phyloP scores from a whole-genome alignment of 1,139 yeast species.

The Debaryomyces nepalensis region DNA sequence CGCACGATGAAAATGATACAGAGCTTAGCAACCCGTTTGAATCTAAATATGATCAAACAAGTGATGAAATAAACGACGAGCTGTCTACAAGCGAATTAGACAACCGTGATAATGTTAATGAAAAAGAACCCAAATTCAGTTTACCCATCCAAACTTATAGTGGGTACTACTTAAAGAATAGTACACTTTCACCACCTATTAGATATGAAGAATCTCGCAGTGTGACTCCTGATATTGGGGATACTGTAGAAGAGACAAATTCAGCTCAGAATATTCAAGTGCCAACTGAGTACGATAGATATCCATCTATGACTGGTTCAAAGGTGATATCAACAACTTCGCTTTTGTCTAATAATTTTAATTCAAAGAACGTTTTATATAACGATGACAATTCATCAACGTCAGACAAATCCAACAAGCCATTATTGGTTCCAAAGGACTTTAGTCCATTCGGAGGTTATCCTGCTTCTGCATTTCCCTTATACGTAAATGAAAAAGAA shows the following conservation, averaged over 20 bases:
- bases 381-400: background rate
- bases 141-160: too few species aligned
- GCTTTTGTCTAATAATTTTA: conserved; percentile 34
- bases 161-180: conserved; percentile 46
- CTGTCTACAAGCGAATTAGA: too few species aligned
- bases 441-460: conserved; percentile 92
- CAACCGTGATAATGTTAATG: too few species aligned
- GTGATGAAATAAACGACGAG: too few species aligned
- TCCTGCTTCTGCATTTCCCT: conserved; percentile 86
- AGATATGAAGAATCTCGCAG: conserved; percentile 31
- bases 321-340: conserved; percentile 53
- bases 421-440: conserved; percentile 30
- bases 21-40: conserved; percentile 25
- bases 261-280: conserved; percentile 29
- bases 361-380: conserved; percentile 11
- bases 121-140: too few species aligned
- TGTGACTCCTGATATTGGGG: conserved; percentile 34
- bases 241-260: background rate
- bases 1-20: conserved; percentile 22
- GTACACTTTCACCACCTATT: conserved; percentile 46
- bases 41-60: too few species aligned
- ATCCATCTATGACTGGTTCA: conserved; percentile 57
- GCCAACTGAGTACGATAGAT: conserved; percentile 62
- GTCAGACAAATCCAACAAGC: conserved; percentile 24
- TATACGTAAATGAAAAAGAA: conserved; percentile 86